phyloP scores from a whole-genome alignment of 768 basidiomycete species.

The Tubosaeta sp. region DNA sequence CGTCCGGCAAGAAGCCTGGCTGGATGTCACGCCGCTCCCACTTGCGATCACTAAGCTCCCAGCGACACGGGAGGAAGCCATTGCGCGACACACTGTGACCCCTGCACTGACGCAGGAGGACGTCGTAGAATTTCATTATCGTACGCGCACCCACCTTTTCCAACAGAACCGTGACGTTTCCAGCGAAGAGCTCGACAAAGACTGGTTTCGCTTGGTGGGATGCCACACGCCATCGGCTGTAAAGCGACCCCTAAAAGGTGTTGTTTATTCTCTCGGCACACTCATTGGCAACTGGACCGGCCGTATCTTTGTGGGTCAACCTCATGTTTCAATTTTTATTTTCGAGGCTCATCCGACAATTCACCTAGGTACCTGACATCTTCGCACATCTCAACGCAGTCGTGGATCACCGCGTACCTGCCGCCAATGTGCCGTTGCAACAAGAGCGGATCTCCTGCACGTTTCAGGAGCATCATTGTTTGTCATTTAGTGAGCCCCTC shows the following conservation, averaged over 20 bases:
- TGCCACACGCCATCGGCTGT: slow-evolving; percentile 38
- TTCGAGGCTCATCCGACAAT: slow-evolving; percentile 20
- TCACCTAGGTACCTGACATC: slow-evolving; percentile 23
- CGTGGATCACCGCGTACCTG: slow-evolving; percentile 17
- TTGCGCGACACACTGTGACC: slow-evolving; percentile 23
- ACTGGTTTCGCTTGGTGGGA: slow-evolving; percentile 45
- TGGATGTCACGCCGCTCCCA: slow-evolving; percentile 27
- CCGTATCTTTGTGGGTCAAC: slow-evolving; percentile 38
- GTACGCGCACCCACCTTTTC: slow-evolving; percentile 33
- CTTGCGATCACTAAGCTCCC: slow-evolving; percentile 24
- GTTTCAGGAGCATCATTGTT: slow-evolving; percentile 46
- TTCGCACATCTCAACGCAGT: slow-evolving; percentile 22
- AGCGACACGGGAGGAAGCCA: slow-evolving; percentile 33
- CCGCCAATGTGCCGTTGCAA: slow-evolving; percentile 22
- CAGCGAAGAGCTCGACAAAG: slow-evolving; percentile 38
- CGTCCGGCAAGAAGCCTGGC: slow-evolving; percentile 36
- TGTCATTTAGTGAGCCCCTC: slow-evolving; percentile 36
- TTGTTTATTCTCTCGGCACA: slow-evolving; percentile 41
- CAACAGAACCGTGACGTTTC: slow-evolving; percentile 10
- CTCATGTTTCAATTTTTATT: slow-evolving; percentile 3
- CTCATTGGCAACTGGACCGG: slow-evolving; percentile 46
- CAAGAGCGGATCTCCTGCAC: slow-evolving; percentile 39
- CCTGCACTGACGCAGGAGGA: slow-evolving; percentile 38
- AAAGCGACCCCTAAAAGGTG: slow-evolving; percentile 37
- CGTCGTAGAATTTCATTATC: slow-evolving; percentile 35